Evolutionary conservation across 2,329 filamentous ascomycete genomes (phyloP).

Genomic region (Hortaea werneckii): DNA sequence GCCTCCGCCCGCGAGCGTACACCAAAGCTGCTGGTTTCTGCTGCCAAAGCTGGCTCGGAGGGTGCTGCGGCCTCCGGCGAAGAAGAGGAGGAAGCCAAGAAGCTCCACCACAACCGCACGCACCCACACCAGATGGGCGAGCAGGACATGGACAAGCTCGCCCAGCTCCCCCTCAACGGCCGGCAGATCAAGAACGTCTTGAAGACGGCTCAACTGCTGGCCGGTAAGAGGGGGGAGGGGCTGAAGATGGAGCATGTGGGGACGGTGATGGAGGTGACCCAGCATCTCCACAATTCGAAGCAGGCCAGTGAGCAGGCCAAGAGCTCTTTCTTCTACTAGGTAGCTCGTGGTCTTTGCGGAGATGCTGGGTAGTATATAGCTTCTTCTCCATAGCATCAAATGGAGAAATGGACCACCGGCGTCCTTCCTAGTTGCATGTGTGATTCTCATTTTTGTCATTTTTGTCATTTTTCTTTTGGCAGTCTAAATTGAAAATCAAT

Average conservation of each 20-base stretch:
- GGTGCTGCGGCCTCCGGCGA: not conserved
- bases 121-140: conserved; percentile 17
- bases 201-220: conserved; percentile 17
- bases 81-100: not conserved
- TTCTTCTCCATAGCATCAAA: too few relatives aligned
- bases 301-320: not conserved
- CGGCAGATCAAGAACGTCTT: conserved; percentile 24
- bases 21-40: conserved; percentile 10
- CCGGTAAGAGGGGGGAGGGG: conserved; percentile 13
- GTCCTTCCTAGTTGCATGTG: too few relatives aligned
- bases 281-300: conserved; percentile 5
- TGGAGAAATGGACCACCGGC: too few relatives aligned
- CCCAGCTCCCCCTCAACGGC: conserved; percentile 18
- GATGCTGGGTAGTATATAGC: too few relatives aligned
- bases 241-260: conserved; percentile 19
- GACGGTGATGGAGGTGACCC: conserved; percentile 18
- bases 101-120: conserved; percentile 14
- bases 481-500: too few relatives aligned
- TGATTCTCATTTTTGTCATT: too few relatives aligned
- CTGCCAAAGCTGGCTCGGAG: conserved; percentile 8
- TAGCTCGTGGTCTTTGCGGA: not conserved
- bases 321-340: not conserved
- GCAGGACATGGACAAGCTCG: conserved; percentile 10
- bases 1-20: conserved; percentile 11
- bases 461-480: too few relatives aligned